Evolutionary conservation across 352 stramenopile species (phyloP), one percentile per base, ranked within the genome.

Genomic region (Phytopythium helicoides): DNA sequence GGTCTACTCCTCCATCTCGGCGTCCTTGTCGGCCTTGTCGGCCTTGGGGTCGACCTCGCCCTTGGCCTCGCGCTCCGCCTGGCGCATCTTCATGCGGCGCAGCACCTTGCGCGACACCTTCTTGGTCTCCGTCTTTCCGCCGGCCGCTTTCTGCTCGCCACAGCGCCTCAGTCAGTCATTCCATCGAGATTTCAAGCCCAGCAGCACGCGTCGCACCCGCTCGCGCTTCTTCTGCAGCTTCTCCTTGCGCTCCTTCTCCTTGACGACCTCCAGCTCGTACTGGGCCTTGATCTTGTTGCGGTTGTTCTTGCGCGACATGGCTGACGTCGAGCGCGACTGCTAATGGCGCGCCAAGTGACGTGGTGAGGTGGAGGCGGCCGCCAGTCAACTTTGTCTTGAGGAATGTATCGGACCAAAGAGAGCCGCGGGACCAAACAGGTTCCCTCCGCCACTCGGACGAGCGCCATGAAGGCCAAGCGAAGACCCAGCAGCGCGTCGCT

Each of bases 231-330:
- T 86, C 54, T 62, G 65, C 25, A 90, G 55, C 50, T 81, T 86
- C 61, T 89, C 80, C 68, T 89, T 88, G 60, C 68, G 78, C 61
- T 87, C 77, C 57, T 76, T 80, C 62, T 86, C 77, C 50, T 66
- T 68, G 36, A 58, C 46, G 28, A 72, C 59, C 63, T 90, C 80
- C 38, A 87, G 63, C 57, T 90, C 80, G 62, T 87, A 84, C 76
- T 90, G 80, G 11, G 80, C 77, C 64, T 90, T 88, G 51, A 89
- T 86, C 52, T 86, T 85, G 62, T 64, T 80, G 52, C 78, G 77
- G 61, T 86, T 90, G 62, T 89, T 88, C 75, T 90, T 90, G 60
- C 76, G 76, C 40, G 80, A 90, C 80, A 90, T 90, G 41, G 26
- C 5, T 33, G 28, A 33, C 28, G 28, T 5, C 28, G 28, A 52